These are phyloP conservation scores for Hortiboletus flavorubellus DNA, from an alignment of 768 basidiomycete species.

Conservation along the genomic window DNA sequence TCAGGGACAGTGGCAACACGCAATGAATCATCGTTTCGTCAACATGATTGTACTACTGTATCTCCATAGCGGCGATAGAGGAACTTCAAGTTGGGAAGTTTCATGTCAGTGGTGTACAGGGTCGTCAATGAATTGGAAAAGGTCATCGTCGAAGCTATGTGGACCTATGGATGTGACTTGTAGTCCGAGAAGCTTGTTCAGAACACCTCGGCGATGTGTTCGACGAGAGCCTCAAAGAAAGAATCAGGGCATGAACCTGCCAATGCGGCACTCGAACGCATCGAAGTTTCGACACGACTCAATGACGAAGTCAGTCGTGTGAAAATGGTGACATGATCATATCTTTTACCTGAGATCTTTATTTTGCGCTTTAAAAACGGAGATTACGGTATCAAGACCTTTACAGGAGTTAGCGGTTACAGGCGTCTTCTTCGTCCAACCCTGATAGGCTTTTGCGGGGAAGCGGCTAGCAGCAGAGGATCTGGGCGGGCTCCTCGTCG, in stretches of 20 bases:
- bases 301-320: constrained; percentile 2
- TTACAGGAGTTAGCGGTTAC: constrained; percentile 28
- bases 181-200: not conserved
- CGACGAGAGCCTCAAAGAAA: constrained; percentile 5
- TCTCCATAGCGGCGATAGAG: constrained; percentile 28
- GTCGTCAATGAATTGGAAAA: constrained; percentile 20
- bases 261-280: constrained; percentile 2
- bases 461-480: constrained; percentile 13
- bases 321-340: constrained; percentile 9
- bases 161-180: not conserved
- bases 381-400: constrained; percentile 33
- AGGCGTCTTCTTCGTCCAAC: constrained; percentile 18
- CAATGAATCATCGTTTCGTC: constrained; percentile 13
- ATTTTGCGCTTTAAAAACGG: constrained; percentile 22
- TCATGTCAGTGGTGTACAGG: constrained; percentile 15
- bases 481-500: not conserved
- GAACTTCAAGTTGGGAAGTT: constrained; percentile 9
- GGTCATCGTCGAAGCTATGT: constrained; percentile 15
- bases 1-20: constrained; percentile 25
- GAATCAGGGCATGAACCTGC: not conserved
- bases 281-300: constrained; percentile 3
- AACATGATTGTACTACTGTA: constrained; percentile 7
- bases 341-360: constrained; percentile 16
- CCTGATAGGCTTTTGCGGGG: constrained; percentile 37
- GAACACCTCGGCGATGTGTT: constrained; percentile 5